Percentiles rank a stretch among this genome's conserved stretches.
phyloP scores from a whole-genome alignment of 306 rosid species.

The Lablab purpureus region DNA sequence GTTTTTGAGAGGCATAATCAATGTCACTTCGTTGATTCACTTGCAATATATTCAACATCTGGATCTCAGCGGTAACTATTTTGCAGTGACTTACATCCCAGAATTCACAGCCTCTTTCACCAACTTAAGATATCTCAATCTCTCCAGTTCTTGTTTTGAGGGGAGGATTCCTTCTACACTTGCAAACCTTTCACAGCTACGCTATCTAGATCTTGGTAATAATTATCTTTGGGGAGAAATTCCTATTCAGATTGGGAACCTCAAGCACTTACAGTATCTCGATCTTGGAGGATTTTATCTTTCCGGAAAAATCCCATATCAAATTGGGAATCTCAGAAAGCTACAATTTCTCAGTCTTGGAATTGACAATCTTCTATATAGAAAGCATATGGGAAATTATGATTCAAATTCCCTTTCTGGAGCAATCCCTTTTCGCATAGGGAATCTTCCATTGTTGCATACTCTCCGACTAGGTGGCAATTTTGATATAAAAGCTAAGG shows the following conservation, averaged over 20 bases:
- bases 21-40: neutral
- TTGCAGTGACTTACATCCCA: neutral
- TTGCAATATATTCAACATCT: neutral
- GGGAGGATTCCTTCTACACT: constrained; percentile 27
- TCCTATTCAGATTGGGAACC: neutral
- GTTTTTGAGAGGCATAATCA: neutral
- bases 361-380: neutral
- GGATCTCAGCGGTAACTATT: neutral
- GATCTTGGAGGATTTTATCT: neutral
- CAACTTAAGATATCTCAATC: constrained; percentile 31
- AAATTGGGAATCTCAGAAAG: neutral
- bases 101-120: neutral
- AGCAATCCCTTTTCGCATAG: neutral
- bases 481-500: neutral
- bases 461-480: neutral
- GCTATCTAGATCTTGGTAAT: neutral
- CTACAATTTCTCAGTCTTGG: neutral
- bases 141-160: fast-evolving
- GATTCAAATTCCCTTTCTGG: neutral
- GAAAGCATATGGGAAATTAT: too few species aligned
- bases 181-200: neutral
- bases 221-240: neutral
- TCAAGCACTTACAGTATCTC: neutral
- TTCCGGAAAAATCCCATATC: neutral
- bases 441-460: constrained; percentile 9